phyloP scores from a whole-genome alignment of 306 rosid genomes.

The Phaseolus lunatus region DNA sequence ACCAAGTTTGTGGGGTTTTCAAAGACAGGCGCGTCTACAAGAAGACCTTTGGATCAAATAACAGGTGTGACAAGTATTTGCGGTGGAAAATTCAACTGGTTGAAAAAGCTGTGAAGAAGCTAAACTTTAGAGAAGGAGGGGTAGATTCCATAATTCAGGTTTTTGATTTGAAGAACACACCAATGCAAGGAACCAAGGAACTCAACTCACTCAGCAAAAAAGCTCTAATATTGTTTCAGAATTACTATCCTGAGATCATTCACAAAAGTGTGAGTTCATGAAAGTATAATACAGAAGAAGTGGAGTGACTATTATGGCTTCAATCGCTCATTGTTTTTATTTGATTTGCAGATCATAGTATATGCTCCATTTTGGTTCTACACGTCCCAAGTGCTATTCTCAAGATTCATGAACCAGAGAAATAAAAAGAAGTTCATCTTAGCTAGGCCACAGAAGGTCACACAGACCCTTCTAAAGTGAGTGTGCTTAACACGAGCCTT shows the following conservation, averaged over 20 bases:
- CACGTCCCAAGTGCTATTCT: conserved; percentile 60
- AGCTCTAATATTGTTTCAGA: conserved; percentile 57
- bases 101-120: conserved; percentile 61
- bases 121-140: conserved; percentile 65
- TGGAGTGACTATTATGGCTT: background rate
- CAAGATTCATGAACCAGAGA: conserved; percentile 59
- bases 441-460: conserved; percentile 64
- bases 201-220: conserved; percentile 55
- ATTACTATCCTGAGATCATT: conserved; percentile 72
- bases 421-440: conserved; percentile 66
- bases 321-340: background rate
- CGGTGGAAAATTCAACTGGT: conserved; percentile 73
- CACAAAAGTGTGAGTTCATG: conserved; percentile 50
- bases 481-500: conserved; percentile 29
- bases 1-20: conserved; percentile 51
- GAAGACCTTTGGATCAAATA: conserved; percentile 56
- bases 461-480: conserved; percentile 83
- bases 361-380: conserved; percentile 87
- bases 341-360: conserved; percentile 62
- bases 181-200: conserved; percentile 62
- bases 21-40: conserved; percentile 52
- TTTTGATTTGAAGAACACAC: conserved; percentile 68
- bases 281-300: background rate
- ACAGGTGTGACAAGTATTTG: conserved; percentile 54
- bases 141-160: conserved; percentile 66